Evolutionary conservation across 1,139 yeast genomes (phyloP).

Genomic region (Blastobotrys buckinghamii): DNA sequence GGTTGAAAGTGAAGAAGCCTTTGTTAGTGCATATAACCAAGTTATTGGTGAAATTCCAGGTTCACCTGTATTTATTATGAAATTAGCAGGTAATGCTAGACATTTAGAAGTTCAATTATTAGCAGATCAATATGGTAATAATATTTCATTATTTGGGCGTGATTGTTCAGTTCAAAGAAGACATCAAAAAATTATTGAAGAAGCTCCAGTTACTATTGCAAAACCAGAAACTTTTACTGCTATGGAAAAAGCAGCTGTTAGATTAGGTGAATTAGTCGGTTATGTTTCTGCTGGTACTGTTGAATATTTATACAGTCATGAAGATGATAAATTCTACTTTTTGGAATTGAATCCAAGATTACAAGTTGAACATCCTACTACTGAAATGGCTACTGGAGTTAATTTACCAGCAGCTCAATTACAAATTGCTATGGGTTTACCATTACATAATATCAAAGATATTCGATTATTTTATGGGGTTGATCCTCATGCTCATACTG

Average conservation of each 20-base stretch:
- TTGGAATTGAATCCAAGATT: conserved; percentile 95
- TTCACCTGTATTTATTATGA: conserved; percentile 91
- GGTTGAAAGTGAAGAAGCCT: conserved; percentile 73
- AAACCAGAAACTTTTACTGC: conserved; percentile 74
- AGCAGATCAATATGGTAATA: conserved; percentile 94
- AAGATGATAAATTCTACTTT: conserved; percentile 91
- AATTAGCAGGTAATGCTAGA: conserved; percentile 91
- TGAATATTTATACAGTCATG: conserved; percentile 89
- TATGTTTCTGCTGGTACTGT: conserved; percentile 99
- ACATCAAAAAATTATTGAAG: conserved; percentile 94
- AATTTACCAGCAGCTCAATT: conserved; percentile 97
- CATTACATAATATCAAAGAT: conserved; percentile 90
- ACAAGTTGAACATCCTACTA: conserved; percentile 99
- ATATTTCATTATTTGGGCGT: conserved; percentile 89
- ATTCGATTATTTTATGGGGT: conserved; percentile 90
- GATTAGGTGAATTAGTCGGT: conserved; percentile 93
- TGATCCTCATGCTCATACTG: conserved; percentile 88
- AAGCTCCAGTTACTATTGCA: conserved; percentile 95
- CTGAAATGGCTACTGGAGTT: conserved; percentile 98
- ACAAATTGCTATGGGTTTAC: conserved; percentile 99
- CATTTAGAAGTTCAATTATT: conserved; percentile 92
- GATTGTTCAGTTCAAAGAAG: conserved; percentile 98
- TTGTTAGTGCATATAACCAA: conserved; percentile 66
- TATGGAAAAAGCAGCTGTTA: conserved; percentile 96
- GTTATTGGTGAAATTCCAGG: conserved; percentile 96